These are phyloP conservation scores for Acanthamoeba healyi DNA, from an alignment of 208 protist genomes.

Conservation along the genomic window DNA sequence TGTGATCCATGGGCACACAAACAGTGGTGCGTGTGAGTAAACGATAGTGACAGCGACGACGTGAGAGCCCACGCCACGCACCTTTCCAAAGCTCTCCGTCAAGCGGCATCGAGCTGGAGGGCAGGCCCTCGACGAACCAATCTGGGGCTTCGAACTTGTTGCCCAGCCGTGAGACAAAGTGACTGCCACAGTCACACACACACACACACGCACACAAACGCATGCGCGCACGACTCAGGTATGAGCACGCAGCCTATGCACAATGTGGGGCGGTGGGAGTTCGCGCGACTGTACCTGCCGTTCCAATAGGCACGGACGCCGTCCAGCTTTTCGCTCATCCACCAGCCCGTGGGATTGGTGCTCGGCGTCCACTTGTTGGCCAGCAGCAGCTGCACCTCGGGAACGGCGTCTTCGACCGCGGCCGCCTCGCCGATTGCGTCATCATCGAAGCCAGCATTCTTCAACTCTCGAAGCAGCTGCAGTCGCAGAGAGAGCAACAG, in stretches of 20 bases:
- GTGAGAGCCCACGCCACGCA: slow-evolving; percentile 82
- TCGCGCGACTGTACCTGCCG: slow-evolving; percentile 82
- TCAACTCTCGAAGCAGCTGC: neutral
- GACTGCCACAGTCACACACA: slow-evolving; percentile 84
- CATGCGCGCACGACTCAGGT: slow-evolving; percentile 80
- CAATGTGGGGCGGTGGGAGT: slow-evolving; percentile 84
- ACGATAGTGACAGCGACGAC: slow-evolving; percentile 49
- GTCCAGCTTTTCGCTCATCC: slow-evolving; percentile 86
- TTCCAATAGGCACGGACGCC: slow-evolving; percentile 88
- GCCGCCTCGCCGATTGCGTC: neutral
- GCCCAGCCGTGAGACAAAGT: slow-evolving; percentile 83
- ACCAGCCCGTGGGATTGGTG: slow-evolving; percentile 82
- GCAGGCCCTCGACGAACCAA: slow-evolving; percentile 84
- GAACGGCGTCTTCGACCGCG: neutral
- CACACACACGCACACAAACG: too few species aligned
- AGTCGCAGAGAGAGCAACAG: neutral
- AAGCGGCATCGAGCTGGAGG: slow-evolving; percentile 79
- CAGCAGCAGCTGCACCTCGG: slow-evolving; percentile 45
- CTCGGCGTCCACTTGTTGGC: slow-evolving; percentile 67
- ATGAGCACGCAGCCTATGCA: neutral
- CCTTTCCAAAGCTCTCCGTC: slow-evolving; percentile 76
- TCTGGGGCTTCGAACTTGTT: slow-evolving; percentile 85
- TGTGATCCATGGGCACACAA: slow-evolving; percentile 77
- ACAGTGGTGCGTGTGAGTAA: too few species aligned
- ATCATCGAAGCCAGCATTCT: slow-evolving; percentile 40